Evolutionary conservation across 78 protist species (phyloP).

Genomic region (Dictyostelium discoideum): DNA sequence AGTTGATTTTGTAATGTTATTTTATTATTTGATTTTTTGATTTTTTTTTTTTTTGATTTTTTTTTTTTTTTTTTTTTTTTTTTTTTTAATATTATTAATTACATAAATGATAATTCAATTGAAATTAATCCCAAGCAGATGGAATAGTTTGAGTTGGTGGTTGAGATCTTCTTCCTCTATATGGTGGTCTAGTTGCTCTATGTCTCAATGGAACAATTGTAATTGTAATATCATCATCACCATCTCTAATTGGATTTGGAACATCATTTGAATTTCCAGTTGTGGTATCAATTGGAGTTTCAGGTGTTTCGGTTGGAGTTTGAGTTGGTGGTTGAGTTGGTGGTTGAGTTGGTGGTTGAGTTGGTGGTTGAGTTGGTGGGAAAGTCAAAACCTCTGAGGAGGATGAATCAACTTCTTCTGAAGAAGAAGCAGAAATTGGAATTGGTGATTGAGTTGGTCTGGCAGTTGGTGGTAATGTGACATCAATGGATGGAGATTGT

Average conservation of each 20-base stretch:
- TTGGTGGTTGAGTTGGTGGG: neutral
- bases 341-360: neutral
- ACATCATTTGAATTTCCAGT: neutral
- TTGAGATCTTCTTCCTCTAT: neutral
- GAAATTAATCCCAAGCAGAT: neutral
- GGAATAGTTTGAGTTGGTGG: slow-evolving; percentile 14
- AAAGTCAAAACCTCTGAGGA: neutral
- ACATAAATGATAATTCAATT: neutral
- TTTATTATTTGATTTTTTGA: too few species aligned
- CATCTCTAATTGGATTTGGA: slow-evolving; percentile 1
- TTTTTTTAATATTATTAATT: neutral
- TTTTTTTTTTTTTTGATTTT: neutral
- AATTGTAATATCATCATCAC: neutral
- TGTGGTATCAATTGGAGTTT: neutral
- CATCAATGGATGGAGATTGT: neutral
- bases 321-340: neutral
- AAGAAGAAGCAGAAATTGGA: neutral
- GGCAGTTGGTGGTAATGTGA: neutral
- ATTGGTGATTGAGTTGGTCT: neutral
- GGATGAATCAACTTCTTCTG: neutral
- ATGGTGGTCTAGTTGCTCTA: slow-evolving; percentile 10
- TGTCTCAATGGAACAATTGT: slow-evolving; percentile 5
- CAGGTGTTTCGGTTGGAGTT: neutral
- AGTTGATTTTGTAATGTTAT: too few species aligned
- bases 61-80: neutral